These are phyloP conservation scores for Truncatella angustata DNA, from an alignment of 2,329 filamentous ascomycete genomes.

Conservation along the genomic window DNA sequence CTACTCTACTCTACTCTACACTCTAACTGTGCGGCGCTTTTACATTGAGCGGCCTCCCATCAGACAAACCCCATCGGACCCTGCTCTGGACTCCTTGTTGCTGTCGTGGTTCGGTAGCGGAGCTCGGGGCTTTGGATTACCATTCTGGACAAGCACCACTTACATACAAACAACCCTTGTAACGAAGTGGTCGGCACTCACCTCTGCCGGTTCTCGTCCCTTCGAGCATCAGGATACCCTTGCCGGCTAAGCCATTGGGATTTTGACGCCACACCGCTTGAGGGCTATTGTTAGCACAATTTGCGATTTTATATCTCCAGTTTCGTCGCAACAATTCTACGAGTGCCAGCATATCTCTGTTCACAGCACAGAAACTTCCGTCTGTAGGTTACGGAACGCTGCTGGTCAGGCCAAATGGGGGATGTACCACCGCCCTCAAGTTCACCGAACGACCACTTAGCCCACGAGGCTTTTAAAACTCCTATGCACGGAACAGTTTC, in stretches of 20 bases:
- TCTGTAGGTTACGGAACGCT: not conserved
- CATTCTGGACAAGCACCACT: conserved; percentile 1
- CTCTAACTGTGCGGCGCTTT: not conserved
- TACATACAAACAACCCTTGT: conserved; percentile 1
- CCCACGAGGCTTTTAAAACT: conserved; percentile 15
- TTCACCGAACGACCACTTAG: conserved; percentile 16
- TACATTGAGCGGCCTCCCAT: conserved; percentile 5
- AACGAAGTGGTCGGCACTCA: conserved; percentile 1
- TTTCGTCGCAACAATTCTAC: not conserved
- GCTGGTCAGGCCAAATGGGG: conserved; percentile 28
- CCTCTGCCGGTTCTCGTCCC: conserved; percentile 2
- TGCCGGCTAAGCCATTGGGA: conserved; percentile 6
- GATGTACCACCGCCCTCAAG: conserved; percentile 25
- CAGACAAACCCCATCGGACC: conserved; percentile 2
- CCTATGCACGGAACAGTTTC: conserved; percentile 19
- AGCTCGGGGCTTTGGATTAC: not conserved
- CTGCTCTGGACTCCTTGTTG: not conserved
- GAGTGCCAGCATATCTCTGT: conserved; percentile 3
- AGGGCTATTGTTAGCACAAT: conserved; percentile 10
- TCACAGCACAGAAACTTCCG: not conserved
- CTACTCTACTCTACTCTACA: no score
- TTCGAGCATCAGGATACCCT: not conserved
- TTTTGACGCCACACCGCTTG: conserved; percentile 8
- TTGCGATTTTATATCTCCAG: conserved; percentile 2
- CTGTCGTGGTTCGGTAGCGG: not conserved